Evolutionary conservation across 306 rosid species (phyloP), one percentile per base, ranked within the genome.

Genomic region (Fagus crenata): DNA sequence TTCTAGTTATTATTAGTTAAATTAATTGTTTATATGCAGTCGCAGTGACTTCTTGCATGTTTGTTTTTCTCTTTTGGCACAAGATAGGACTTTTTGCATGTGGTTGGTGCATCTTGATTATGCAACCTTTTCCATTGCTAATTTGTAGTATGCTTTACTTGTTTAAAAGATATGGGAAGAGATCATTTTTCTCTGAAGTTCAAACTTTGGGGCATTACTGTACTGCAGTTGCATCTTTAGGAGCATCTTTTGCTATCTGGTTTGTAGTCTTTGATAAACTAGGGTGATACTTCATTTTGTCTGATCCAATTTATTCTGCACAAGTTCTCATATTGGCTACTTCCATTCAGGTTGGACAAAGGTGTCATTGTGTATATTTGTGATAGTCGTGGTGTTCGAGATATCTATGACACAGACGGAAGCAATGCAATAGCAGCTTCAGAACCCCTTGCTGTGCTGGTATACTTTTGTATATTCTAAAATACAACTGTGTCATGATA

Each of bases 381-480:
- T 58, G 99, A 95, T 75, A 85, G 93, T 77, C 91, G 87, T 15
- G 99, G 97, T 39, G 91, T 95, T 67, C 91, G 97, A 84, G 99
- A 95, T 81, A 86, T 95, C 86, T 93, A 92, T 39, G 99, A 95
- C 84, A 92, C 97, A 32, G 97, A 95, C 78, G 99, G 99, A 90
- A 92, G 90, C 86, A 80, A 69, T 79, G 95, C 96, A 18, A 49
- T 92, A 54, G 97, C 99, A 39, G 78, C 89, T 56, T 87, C 93
- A 71, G 99, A 95, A 84, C 99, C 99, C 58, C 83, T 92, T 18
- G 97, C 85, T 80, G 97, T 95, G 83, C 81, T 95, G 93, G 99
- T 95, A 95, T 14, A 59, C 41, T 43, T 67, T 63, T 22, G 43
- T 59, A 11, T 41, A 4, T 49, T 58, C 17, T 79, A 7, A 9